Evolutionary conservation across 768 basidiomycete species (phyloP), one percentile per base, ranked within the genome.

Genomic region (Tricholoma sp.): DNA sequence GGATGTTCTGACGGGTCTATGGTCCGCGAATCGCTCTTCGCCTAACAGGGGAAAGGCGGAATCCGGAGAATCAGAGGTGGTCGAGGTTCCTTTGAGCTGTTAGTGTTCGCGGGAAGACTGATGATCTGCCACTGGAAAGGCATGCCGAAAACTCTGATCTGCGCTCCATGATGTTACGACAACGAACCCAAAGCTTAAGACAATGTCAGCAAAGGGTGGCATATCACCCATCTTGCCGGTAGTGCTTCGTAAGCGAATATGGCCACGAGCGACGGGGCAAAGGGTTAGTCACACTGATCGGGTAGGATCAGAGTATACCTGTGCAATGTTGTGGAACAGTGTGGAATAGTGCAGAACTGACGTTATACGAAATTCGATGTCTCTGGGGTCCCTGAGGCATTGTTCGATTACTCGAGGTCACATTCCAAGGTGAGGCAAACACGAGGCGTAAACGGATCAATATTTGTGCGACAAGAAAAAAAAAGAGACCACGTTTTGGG

Each of bases 321-420:
- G 52, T 53, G 52, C 52, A 53, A 28, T 5, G 2, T 28, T 15
- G 13, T 52, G 31, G 37, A 24, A 41, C 29, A 32, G 15, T 9
- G 29, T 44, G n/a, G 10, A 24, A 24, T 24, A 24, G 24, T 24
- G 24, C 24, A 24, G 24, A 24, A 24, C 24, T 29, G n/a, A n/a
- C n/a, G n/a, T n/a, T n/a, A 17, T 29, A 9, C 18, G 36, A 31
- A 20, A 39, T 29, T 39, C 10, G 15, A 34, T n/a, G 42, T 53
- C 52, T 41, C 39, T 41, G 20, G 36, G 52, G 37, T 41, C 52
- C 52, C 32, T 6, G 52, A 32, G 41, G 52, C 41, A 24, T 53
- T 41, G 50, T 31, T n/a, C n/a, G n/a, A n/a, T n/a, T n/a, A n/a
- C n/a, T 42, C 52, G 52, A 53, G 15, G 41, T 53, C 52, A 53